Base-by-base conservation (phyloP, 2,329 filamentous ascomycete species). In the Diaporthe vaccinii region DNA sequence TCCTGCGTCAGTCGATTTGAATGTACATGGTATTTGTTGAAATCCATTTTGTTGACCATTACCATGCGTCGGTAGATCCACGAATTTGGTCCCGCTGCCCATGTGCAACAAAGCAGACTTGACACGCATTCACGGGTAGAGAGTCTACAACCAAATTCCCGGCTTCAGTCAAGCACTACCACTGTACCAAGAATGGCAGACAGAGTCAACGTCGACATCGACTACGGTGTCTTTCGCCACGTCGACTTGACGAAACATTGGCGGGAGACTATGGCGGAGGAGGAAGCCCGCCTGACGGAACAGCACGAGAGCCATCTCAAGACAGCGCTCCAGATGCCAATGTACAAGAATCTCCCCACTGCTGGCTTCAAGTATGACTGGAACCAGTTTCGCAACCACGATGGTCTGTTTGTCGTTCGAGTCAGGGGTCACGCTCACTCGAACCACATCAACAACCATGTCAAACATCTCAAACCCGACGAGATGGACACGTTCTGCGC, bases 271-370 rank as follows among this genome's bases (percentile, higher is more conserved):
- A 15, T n/a, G 39, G 59, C 12, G 9, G 22, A 22, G 25, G 9
- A 46, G n/a, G 8, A 44, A 28, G 4, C 22, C n/a, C n/a, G 14
- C 14, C 2, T 62, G n/a, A 14, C 34, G 36, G 7, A 62, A 28
- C 22, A 44, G 28, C 7, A 59, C 17, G n/a, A 62, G 39, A 15
- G n/a, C 15, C 3, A 46, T 44, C 59, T 44, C n/a, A 15, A 28
- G 7, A 28, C 6, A n/a, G n/a, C n/a, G 39, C 58, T 20, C 14
- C 36, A 25, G 58, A 62, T 22, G 25, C 39, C 59, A 31, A 65
- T 65, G 59, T 65, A 22, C 59, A 65, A 65, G 14, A 65, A 65
- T 14, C 9, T 65, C 8, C 59, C 59, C 15, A 65, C 39, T 17
- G 8, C 5, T 17, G 59, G 59, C 17, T 65, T 65, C 25, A 31